Evolutionary conservation across 768 basidiomycete species (phyloP), one percentile per base, ranked within the genome.

Genomic region (Leccinum ochraceum): DNA sequence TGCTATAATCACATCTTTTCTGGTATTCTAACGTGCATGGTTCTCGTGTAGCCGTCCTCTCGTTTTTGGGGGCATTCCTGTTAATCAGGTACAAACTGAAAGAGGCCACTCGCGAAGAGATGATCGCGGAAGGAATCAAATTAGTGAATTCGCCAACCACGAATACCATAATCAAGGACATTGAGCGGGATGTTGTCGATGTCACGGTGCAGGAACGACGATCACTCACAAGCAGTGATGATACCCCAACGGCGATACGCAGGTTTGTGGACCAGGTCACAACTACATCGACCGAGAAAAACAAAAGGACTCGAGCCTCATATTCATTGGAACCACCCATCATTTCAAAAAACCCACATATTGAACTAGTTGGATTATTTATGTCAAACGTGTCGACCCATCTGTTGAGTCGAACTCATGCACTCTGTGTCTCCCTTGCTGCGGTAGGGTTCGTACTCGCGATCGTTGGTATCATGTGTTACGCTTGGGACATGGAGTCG

Each of bases 41-140:
- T 2, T n/a, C 20, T 36, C 17, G 37, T 44, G 24, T 24, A 75
- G 80, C 79, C 22, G 71, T 80, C 24, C 64, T 81, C 7, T 77
- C 86, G 3, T 86, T 87, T 71, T 67, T 83, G 54, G 84, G 77
- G 4, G 81, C 83, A 24, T 86, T 85, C 71, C 78, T 84, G 61
- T 75, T 86, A 30, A 76, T 85, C 46, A 75, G 80, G 39, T 85
- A 84, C 73, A 83, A 82, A 60, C 72, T 86, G 5, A 75, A 78
- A 57, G 82, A 82, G 63, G 86, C 85, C 6, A 80, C 76, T 28
- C 75, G 75, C 3, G 81, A 83, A 53, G 80, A 83, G 64, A 63
- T 69, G 61, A 71, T 81, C 60, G 76, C 69, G 26, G 76, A 79
- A 57, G 69, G 68, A 20, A 62, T 71, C 22, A 57, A 56, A 34